Evolutionary conservation across 352 stramenopile species (phyloP).

Genomic region (Stephanocyclus meneghinianus): DNA sequence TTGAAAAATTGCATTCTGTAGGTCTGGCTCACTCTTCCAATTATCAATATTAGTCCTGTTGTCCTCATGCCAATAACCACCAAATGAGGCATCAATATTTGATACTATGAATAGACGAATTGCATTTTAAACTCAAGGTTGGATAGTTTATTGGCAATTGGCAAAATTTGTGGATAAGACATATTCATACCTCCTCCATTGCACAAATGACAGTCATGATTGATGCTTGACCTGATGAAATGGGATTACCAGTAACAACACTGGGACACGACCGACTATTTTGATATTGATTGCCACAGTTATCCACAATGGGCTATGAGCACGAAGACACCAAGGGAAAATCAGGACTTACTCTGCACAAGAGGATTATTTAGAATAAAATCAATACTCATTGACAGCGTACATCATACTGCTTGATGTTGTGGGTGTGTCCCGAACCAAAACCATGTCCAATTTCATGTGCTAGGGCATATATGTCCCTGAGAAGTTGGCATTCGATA

Average conservation of each 20-base stretch:
- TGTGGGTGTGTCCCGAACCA: slow-evolving; percentile 17
- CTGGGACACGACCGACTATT: background rate
- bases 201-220: slow-evolving; percentile 7
- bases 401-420: slow-evolving; percentile 7
- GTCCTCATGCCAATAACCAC: slow-evolving; percentile 18
- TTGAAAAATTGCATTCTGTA: background rate
- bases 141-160: too few species aligned
- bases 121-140: too few species aligned
- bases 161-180: background rate
- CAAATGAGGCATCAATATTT: slow-evolving; percentile 15
- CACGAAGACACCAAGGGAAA: background rate
- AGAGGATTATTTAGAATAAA: background rate
- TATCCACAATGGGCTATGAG: background rate
- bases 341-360: background rate
- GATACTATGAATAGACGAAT: background rate
- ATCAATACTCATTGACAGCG: background rate
- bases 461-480: background rate
- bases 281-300: background rate
- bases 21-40: background rate
- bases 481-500: too few species aligned
- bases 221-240: background rate
- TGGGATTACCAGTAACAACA: background rate
- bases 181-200: background rate
- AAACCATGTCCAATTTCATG: slow-evolving; percentile 27
- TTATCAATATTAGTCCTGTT: slow-evolving; percentile 11